These are phyloP conservation scores for Sporothrix dimorphospora DNA, from an alignment of 2,329 filamentous ascomycete genomes.

Conservation along the genomic window DNA sequence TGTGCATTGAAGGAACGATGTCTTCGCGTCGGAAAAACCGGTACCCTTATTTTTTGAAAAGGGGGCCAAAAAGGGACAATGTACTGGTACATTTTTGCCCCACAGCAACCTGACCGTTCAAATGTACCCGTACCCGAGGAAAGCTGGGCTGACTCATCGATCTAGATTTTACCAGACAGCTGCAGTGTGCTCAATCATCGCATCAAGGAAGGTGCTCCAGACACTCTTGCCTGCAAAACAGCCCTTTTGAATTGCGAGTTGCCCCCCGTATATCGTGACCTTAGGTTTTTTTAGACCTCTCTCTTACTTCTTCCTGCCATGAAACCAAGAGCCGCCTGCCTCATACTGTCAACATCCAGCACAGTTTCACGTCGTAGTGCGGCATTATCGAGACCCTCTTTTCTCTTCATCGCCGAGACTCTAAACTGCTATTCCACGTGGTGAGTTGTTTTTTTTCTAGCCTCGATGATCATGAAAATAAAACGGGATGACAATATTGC, in stretches of 20 bases:
- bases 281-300: neutral
- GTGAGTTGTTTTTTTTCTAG: constrained; percentile 33
- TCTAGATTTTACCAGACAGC: neutral
- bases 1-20: neutral
- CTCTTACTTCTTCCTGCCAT: neutral
- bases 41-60: constrained; percentile 5
- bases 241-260: neutral
- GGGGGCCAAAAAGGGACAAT: neutral
- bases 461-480: neutral
- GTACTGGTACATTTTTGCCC: neutral
- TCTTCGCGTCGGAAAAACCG: constrained; percentile 26
- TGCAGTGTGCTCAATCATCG: constrained; percentile 4
- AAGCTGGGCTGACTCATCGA: constrained; percentile 12
- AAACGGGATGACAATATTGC: neutral
- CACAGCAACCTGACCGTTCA: neutral
- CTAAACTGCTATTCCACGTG: constrained; percentile 17
- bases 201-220: constrained; percentile 2
- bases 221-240: neutral
- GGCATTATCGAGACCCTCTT: constrained; percentile 30
- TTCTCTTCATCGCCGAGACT: constrained; percentile 6
- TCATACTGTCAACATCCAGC: constrained; percentile 15
- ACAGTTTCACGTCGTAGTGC: constrained; percentile 24
- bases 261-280: neutral
- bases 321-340: neutral
- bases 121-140: neutral